Conservation (phyloP, 2,329 filamentous ascomycete species). For the Curvularia spicifera region DNA sequence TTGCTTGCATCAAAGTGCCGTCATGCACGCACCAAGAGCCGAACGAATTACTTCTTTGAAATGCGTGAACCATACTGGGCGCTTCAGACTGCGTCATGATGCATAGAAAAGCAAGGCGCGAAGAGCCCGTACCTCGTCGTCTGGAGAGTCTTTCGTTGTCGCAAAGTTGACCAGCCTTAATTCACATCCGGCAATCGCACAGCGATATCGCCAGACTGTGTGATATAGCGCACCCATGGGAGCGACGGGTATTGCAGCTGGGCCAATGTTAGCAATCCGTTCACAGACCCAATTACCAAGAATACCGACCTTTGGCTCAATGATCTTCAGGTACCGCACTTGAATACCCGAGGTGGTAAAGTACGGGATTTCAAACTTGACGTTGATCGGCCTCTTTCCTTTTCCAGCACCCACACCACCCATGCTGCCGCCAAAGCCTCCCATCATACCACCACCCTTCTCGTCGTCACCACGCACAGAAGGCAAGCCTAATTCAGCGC, state of each 20-base stretch:
- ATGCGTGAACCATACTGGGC: not conserved
- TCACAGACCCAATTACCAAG: not conserved
- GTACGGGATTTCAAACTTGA: slow-evolving; percentile 99
- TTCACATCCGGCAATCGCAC: slow-evolving; percentile 91
- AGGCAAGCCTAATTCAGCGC: slow-evolving; percentile 90
- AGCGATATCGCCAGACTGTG: slow-evolving; percentile 95
- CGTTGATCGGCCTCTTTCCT: slow-evolving; percentile 94
- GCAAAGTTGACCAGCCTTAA: slow-evolving; percentile 47
- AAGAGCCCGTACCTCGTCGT: not conserved
- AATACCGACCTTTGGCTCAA: slow-evolving; percentile 89
- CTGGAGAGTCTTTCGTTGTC: slow-evolving; percentile 7
- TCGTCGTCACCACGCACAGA: slow-evolving; percentile 96
- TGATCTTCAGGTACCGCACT: slow-evolving; percentile 98
- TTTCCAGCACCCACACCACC: slow-evolving; percentile 82
- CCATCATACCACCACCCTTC: slow-evolving; percentile 95
- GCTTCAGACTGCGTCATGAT: not conserved
- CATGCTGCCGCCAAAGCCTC: slow-evolving; percentile 96
- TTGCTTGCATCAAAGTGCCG: not conserved
- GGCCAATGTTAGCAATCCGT: slow-evolving; percentile 12
- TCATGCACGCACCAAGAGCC: not conserved
- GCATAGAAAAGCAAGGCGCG: not conserved
- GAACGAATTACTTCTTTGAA: slow-evolving; percentile 4
- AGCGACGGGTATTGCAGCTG: slow-evolving; percentile 97
- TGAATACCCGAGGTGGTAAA: slow-evolving; percentile 99
- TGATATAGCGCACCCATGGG: slow-evolving; percentile 98